Evolutionary conservation across 306 rosid species (phyloP), one percentile per base, ranked within the genome.

Genomic region (Fragaria iinumae): DNA sequence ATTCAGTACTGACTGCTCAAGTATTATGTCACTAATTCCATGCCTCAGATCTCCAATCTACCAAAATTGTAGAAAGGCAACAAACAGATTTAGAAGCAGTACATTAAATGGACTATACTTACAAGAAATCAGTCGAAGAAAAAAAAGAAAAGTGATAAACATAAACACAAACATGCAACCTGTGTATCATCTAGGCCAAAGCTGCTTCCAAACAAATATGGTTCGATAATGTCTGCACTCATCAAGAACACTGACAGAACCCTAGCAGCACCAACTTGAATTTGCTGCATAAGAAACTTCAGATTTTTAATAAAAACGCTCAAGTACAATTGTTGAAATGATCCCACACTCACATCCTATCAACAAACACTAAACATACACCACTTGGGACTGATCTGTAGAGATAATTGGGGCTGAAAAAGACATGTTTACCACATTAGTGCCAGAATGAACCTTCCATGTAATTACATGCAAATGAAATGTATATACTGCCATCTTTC

Each of bases 201-300:
- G 89, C 87, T 85, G 80, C 83, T 86, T 82, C 90, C 91, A 77
- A 76, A 83, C 38, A 87, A 75, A 87, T 85, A 80, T 48, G 93
- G 88, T 72, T 89, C 95, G 69, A 82, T 48, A 79, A 77, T 83
- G 71, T 92, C 96, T 45, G 92, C 83, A 44, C 80, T 65, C 71
- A 86, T 79, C 84, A 92, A 89, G 82, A 90, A 79, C 79, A 78
- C 80, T 78, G 98, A 89, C 39, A 92, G 56, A 45, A 95, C 89
- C 85, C 84, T 89, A 71, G 93, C 88, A 74, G 97, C 97, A 79
- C 93, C 91, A 38, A 87, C 71, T 87, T 95, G 97, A 76, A 92
- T 89, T 76, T 79, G 91, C 98, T 95, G 87, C 78, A 78, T 12
- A 62, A 80, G 80, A 50, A 84, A 76, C 77, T 25, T 27, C 5